Evolutionary conservation across 2,329 filamentous ascomycete species (phyloP), one percentile per base, ranked within the genome.

Genomic region (Phialemonium atrogriseum): DNA sequence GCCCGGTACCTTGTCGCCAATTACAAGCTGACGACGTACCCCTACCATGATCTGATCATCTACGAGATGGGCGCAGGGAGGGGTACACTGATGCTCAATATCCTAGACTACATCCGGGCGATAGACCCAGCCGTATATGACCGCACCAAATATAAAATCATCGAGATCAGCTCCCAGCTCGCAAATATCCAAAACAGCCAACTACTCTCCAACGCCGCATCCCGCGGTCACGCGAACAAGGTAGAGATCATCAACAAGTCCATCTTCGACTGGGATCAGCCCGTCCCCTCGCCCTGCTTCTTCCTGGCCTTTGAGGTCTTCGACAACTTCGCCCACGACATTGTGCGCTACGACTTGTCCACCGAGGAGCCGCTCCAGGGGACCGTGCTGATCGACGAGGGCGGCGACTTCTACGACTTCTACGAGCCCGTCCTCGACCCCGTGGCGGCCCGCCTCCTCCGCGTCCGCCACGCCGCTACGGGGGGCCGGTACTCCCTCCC

Each of bases 31-130:
- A 85, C 84, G 26, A 76, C 86, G 34, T 96, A 91, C 55, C 91
- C 91, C 3, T 95, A 96, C 65, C 80, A 95, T 59, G 91, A 98
- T 59, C 73, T 98, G 32, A 84, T 94, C 48, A 93, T 98, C 56
- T 98, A 95, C 70, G 91, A 98, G 57, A 94, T 98, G 83, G 91
- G 91, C 32, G 91, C 91, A 23, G 91, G 91, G 47, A 89, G 94
- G 49, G 91, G 91, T 40, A 98, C 93, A 0, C 73, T 98, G 52
- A 98, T 98, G 91, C 71, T 91, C 52, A 98, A 98, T 58, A 88
- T 98, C 36, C 72, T 98, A 39, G 89, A 98, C 66, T 94, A 93
- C 58, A 94, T 98, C 55, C 84, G 88, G 40, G 80, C 84, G 43
- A 71, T 80, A 26, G 84, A 96, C 48, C 86, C 88, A 0, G 83